A percentile compares a stretch with the other conserved stretches of the same genome.
These are phyloP conservation scores for Blastocystis sp. DNA, from an alignment of 352 stramenopile species.

Conservation along the genomic window DNA sequence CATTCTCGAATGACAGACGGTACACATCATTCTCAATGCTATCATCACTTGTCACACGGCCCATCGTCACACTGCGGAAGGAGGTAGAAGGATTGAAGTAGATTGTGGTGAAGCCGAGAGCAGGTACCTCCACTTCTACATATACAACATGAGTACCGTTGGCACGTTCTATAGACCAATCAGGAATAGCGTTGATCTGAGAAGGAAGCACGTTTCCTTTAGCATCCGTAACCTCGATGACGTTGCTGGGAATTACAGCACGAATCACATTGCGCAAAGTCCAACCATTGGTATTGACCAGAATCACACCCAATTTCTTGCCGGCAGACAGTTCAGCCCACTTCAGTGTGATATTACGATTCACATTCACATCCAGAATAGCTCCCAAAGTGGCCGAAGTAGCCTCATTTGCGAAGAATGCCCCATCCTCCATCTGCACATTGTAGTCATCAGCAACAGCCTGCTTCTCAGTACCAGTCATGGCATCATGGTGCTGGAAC, in stretches of 20 bases:
- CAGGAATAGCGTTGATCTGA: constrained; percentile 70
- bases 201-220: constrained; percentile 65
- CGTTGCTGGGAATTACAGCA: constrained; percentile 73
- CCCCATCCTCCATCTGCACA: constrained; percentile 82
- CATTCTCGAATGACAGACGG: constrained; percentile 54
- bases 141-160: constrained; percentile 66
- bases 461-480: constrained; percentile 91
- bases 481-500: constrained; percentile 91
- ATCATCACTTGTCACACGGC: neutral
- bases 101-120: constrained; percentile 67
- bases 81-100: neutral
- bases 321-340: constrained; percentile 71
- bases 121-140: constrained; percentile 58
- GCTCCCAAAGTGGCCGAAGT: constrained; percentile 12
- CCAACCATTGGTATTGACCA: constrained; percentile 71
- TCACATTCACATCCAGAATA: constrained; percentile 39
- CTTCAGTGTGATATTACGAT: constrained; percentile 43
- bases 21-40: constrained; percentile 69
- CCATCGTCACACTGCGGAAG: neutral
- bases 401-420: constrained; percentile 60
- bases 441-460: constrained; percentile 90
- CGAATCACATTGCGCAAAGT: constrained; percentile 72
- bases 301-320: constrained; percentile 71
- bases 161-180: constrained; percentile 30
- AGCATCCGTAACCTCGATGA: constrained; percentile 63